Conservation (phyloP, 2,329 filamentous ascomycete genomes). For the Colletotrichum sp. region DNA sequence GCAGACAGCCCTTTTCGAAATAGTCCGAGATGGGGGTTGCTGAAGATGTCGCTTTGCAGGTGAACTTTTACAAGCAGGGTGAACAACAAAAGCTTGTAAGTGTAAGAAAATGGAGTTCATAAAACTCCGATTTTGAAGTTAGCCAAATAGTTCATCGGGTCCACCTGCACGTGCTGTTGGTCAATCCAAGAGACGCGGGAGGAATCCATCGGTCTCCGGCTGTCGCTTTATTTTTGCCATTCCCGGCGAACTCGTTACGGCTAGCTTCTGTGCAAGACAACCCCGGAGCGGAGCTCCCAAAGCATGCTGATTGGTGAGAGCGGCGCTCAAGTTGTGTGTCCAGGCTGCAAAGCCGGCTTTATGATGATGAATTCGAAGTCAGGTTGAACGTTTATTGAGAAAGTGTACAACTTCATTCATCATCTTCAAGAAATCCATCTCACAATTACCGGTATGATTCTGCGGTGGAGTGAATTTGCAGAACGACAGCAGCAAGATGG, state of each 20-base stretch:
- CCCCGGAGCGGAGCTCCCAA: not conserved
- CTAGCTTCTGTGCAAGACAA: not conserved
- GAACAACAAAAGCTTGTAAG: not conserved
- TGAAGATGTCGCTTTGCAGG: not conserved
- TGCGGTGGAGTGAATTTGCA: too few species aligned
- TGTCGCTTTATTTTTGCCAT: not conserved
- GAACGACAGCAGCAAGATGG: not conserved
- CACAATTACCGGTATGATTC: too few species aligned
- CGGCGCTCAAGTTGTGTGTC: not conserved
- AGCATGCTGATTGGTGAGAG: not conserved
- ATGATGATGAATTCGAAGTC: too few species aligned
- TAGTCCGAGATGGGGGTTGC: not conserved
- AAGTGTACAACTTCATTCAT: too few species aligned
- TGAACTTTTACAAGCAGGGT: not conserved
- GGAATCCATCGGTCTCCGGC: not conserved
- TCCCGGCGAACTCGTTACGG: not conserved
- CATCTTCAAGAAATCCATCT: not conserved
- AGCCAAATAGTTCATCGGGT: not conserved
- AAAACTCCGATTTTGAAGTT: not conserved
- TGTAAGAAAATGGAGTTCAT: not conserved
- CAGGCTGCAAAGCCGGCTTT: not conserved
- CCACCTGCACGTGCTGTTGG: not conserved
- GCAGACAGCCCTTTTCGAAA: rapidly evolving
- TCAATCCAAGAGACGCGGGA: not conserved
- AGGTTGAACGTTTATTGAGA: too few species aligned